Base-by-base conservation (phyloP, 2,329 filamentous ascomycete genomes). In the Colletotrichum sp. region DNA sequence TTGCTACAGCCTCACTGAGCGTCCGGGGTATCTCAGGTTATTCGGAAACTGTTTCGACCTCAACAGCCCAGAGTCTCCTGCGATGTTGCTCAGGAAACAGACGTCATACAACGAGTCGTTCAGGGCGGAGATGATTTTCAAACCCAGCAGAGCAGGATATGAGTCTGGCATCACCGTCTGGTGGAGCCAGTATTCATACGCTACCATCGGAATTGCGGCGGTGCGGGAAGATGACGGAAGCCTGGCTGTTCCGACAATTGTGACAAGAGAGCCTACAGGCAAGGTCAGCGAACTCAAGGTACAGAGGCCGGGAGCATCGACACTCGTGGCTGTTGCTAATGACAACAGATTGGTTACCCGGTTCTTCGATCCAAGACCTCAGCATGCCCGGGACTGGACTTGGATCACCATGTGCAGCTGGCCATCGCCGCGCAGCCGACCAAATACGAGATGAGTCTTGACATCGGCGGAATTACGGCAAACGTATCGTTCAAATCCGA, bases 51-150 rank as follows among this genome's bases (percentile, higher is more conserved):
- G 88, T 10, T 92, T 89, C 75, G 85, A 85, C 6, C 84, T 92
- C 0, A 86, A 84, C 1, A 86, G 85, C 13, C 89, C 90, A 0
- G 86, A 87, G 21, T 86, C 85, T 24, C 89, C 90, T 0, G 87
- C 89, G 0, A 84, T 91, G 77, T 84, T 91, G 4, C 79, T 91
- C 4, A 85, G 90, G 10, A 92, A 92, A 73, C 90, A 92, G 78
- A 85, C 83, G 0, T 83, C 86, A 0, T 86, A 84, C 12, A 79
- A 78, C 21, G 86, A 87, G 58, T 81, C 76, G 0, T 91, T 88
- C 79, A 80, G 83, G 28, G 86, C 85, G 0, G 83, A 80, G 3
- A 79, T 92, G 14, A 82, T 85, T 0, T 92, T 91, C 74, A 78
- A 81, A 0, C 89, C 89, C 0, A 82, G 80, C 0, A 82, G 83